Evolutionary conservation across 2,329 filamentous ascomycete genomes (phyloP).

Genomic region (Metarhizium robertsii): DNA sequence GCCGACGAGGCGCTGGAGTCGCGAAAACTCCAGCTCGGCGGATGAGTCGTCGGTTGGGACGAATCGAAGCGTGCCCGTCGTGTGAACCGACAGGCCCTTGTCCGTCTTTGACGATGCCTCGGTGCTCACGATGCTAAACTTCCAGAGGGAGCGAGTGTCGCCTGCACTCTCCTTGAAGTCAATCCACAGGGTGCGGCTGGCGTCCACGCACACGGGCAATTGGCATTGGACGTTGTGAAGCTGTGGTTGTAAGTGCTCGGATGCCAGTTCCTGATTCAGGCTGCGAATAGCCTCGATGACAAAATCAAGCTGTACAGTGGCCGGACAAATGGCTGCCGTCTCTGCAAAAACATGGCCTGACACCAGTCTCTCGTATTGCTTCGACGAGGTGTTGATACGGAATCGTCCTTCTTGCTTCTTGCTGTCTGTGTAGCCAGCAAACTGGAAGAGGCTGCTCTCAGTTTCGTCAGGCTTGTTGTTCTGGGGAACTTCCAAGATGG

Average conservation of each 20-base stretch:
- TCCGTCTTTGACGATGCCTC: background rate
- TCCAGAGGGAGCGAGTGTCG: background rate
- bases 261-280: conserved; percentile 16
- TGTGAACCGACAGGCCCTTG: background rate
- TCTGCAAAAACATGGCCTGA: conserved; percentile 28
- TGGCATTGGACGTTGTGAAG: conserved; percentile 16
- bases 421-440: background rate
- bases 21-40: background rate
- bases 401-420: conserved; percentile 16
- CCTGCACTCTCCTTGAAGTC: conserved; percentile 10
- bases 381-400: conserved; percentile 27
- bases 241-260: conserved; percentile 13
- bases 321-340: conserved; percentile 29
- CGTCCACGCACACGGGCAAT: conserved; percentile 7
- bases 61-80: background rate
- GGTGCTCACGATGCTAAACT: background rate
- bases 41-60: background rate
- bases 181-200: conserved; percentile 17
- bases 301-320: conserved; percentile 22
- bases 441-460: background rate
- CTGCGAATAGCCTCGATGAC: conserved; percentile 21
- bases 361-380: conserved; percentile 24
- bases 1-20: conserved; percentile 15
- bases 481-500: background rate
- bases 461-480: background rate